A percentile compares a stretch with the other conserved stretches of the same genome.
Evolutionary conservation across 176 grass and related monocot species (phyloP).

Genomic region (Bolboschoenus planiculmis): DNA sequence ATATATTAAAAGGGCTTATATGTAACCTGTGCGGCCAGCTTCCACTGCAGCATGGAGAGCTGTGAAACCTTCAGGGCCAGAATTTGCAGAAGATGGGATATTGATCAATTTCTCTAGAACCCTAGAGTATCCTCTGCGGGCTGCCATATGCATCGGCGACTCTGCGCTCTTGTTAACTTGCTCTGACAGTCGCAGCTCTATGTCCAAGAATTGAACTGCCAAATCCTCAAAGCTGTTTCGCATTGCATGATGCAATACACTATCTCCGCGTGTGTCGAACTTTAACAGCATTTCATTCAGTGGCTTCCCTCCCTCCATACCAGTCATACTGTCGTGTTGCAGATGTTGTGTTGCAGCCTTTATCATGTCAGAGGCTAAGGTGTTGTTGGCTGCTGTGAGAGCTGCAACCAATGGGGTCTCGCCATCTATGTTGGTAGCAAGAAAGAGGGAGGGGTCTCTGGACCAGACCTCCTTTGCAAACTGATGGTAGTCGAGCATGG

Average conservation of each 20-base stretch:
- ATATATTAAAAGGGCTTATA: too few species aligned
- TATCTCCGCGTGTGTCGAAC: not conserved
- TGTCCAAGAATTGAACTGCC: not conserved
- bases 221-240: not conserved
- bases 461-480: not conserved
- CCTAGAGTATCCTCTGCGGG: not conserved
- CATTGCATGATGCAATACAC: not conserved
- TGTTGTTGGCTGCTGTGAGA: not conserved
- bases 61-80: not conserved
- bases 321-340: not conserved
- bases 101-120: not conserved
- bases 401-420: not conserved
- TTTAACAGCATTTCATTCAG: not conserved
- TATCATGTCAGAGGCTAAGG: not conserved
- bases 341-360: not conserved
- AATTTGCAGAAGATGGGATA: not conserved
- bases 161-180: not conserved
- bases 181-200: not conserved
- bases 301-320: not conserved
- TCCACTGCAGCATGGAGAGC: not conserved
- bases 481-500: too few species aligned
- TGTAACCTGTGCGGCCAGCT: not conserved
- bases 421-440: not conserved
- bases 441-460: not conserved
- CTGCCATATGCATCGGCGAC: slow-evolving; percentile 3